phyloP scores from a whole-genome alignment of 805 yeast species.

The Candida khao-thaluensis region DNA sequence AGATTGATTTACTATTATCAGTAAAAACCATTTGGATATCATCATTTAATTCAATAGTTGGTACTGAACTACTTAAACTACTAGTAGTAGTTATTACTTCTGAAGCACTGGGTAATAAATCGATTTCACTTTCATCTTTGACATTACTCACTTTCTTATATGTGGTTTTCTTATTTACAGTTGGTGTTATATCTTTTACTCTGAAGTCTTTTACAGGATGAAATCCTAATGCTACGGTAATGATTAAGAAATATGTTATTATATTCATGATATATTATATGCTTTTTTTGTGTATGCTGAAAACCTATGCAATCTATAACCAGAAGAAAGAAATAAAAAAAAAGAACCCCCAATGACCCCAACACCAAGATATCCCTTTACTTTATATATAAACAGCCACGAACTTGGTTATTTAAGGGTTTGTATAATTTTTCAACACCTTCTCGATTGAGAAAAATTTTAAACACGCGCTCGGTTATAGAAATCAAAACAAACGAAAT shows the following conservation, averaged over 20 bases:
- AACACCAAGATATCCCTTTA: background rate
- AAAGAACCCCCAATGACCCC: constrained; percentile 1
- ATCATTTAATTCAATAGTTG: constrained; percentile 16
- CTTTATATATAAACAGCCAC: background rate
- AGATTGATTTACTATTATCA: constrained; percentile 22
- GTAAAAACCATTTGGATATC: constrained; percentile 21
- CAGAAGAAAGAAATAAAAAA: background rate
- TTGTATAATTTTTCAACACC: constrained; percentile 6
- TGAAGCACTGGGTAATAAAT: constrained; percentile 11
- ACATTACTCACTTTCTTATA: background rate
- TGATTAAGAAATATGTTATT: background rate
- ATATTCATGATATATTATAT: constrained; percentile 1
- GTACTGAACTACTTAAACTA: constrained; percentile 14
- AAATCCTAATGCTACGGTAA: constrained; percentile 11
- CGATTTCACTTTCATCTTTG: constrained; percentile 1
- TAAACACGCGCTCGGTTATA: constrained; percentile 7
- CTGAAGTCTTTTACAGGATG: constrained; percentile 21
- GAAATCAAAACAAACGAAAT: constrained; percentile 7
- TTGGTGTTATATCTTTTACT: constrained; percentile 13
- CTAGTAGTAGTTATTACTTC: constrained; percentile 13
- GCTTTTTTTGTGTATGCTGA: too few relatives aligned
- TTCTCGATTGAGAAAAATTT: constrained; percentile 8
- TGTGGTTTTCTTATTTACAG: background rate
- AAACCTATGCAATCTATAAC: background rate
- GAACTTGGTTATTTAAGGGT: constrained; percentile 2